These are phyloP conservation scores for Oryza rufipogon DNA, from an alignment of 176 grass and related monocot genomes.

Conservation along the genomic window DNA sequence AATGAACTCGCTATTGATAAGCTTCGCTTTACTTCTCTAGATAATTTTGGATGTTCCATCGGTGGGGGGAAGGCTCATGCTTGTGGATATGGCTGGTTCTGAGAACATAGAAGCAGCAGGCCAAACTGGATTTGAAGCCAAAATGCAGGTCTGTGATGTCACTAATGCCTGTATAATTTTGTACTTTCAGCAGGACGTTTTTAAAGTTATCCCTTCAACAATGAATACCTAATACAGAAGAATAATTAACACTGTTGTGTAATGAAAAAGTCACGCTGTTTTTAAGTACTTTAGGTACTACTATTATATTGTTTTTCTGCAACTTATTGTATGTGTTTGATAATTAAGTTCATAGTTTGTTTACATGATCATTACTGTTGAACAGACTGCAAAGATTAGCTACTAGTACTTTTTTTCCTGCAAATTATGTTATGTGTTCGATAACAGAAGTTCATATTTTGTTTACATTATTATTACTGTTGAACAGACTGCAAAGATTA, in stretches of 20 bases:
- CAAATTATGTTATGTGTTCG: not conserved
- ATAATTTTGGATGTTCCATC: constrained; percentile 95
- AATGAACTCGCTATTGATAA: not conserved
- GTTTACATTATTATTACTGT: constrained; percentile 20
- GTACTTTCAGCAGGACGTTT: constrained; percentile 4
- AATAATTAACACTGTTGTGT: not conserved
- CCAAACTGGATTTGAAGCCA: constrained; percentile 88
- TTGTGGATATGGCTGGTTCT: constrained; percentile 97
- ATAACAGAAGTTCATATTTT: not conserved
- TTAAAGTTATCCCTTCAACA: not conserved
- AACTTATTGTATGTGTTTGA: not conserved
- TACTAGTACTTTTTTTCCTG: not conserved
- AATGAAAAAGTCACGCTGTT: not conserved
- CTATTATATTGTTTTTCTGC: not conserved
- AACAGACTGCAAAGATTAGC: constrained; percentile 83
- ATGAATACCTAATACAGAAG: not conserved
- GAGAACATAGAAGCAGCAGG: constrained; percentile 97
- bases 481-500: constrained; percentile 87
- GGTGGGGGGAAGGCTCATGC: constrained; percentile 90
- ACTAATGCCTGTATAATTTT: not conserved
- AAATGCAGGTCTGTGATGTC: constrained; percentile 73
- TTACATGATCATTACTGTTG: constrained; percentile 29
- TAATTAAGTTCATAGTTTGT: not conserved
- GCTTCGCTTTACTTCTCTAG: constrained; percentile 26
- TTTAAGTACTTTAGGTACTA: not conserved